Base-by-base conservation (phyloP, 768 basidiomycete genomes). In the Hysterangium stoloniferum region DNA sequence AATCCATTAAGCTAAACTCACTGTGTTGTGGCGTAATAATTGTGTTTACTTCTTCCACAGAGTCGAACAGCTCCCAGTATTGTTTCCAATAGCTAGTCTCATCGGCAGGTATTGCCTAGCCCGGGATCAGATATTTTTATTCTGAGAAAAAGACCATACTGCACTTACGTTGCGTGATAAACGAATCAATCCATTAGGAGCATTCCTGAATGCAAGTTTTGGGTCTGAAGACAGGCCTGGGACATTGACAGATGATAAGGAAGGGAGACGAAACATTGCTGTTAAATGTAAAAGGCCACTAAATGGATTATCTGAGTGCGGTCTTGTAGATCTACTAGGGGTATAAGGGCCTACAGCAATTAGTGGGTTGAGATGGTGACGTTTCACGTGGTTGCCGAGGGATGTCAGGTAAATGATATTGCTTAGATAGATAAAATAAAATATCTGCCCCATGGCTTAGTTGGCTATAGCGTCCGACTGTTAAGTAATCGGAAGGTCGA, bases 11-110 rank as follows among this genome's bases (percentile, higher is more conserved):
- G 8, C 12, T 20, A 27, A 33, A 48, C 46, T 20, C 31, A 51
- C 49, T 51, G 25, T 51, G 49, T 35, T 51, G 49, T 29, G 49
- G 49, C 19, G 49, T 51, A 51, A 51, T 51, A 29, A 51, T 25
- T 19, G 49, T 51, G 43, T 51, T 51, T 37, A 51, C 49, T 28
- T 51, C 49, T 31, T 51, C 49, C 7, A 51, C 49, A 41, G 49
- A 41, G 37, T 51, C 49, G 33, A 51, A 51, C 20, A 51, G 37
- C 24, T 51, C 49, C 49, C 49, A 51, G 32, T 51, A 51, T 40
- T 51, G 49, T 19, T 51, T 51, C 49, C 49, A 51, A 31, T 51
- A 51, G 31, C 24, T 51, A 1, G 37, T 51, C 22, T 51, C 49
- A 41, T 43, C 49, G 19, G 12, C 38, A 5, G 49, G 29, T 27